Evolutionary conservation across 2,329 filamentous ascomycete genomes (phyloP).

Genomic region (Penicillium paneum): DNA sequence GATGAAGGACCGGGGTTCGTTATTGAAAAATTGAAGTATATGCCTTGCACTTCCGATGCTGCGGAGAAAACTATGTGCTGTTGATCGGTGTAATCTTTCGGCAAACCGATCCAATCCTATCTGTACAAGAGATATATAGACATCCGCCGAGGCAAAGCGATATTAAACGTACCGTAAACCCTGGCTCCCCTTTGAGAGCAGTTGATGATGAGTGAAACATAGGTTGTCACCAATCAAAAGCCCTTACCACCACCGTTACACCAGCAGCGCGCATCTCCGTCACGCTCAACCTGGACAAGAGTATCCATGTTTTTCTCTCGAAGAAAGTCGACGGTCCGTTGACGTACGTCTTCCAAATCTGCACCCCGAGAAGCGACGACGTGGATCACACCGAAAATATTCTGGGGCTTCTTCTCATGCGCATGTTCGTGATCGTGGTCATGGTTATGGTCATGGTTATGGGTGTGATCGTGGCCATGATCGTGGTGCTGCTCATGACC

Average conservation of each 20-base stretch:
- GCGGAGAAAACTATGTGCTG: conserved; percentile 4
- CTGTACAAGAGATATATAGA: conserved; percentile 12
- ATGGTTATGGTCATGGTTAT: conserved; percentile 31
- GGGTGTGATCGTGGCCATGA: conserved; percentile 29
- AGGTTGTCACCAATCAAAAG: conserved; percentile 11
- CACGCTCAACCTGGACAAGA: conserved; percentile 81
- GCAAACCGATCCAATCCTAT: conserved; percentile 3
- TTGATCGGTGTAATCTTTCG: conserved; percentile 1
- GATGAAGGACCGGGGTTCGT: not conserved
- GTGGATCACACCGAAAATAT: conserved; percentile 79
- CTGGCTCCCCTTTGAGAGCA: not conserved
- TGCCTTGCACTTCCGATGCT: not conserved
- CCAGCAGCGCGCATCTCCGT: conserved; percentile 69
- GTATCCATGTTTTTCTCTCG: conserved; percentile 71
- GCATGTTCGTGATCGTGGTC: conserved; percentile 31
- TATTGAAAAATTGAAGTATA: not conserved
- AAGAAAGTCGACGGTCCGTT: conserved; percentile 71
- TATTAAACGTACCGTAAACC: not conserved
- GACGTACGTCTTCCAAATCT: conserved; percentile 77
- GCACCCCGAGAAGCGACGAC: conserved; percentile 70
- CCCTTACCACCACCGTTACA: conserved; percentile 51
- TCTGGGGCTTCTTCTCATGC: conserved; percentile 24
- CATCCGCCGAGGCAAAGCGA: not conserved
- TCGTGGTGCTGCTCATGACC: conserved; percentile 25
- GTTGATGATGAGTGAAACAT: not conserved